Evolutionary conservation across 768 basidiomycete genomes (phyloP), one percentile per base, ranked within the genome.

Genomic region (Xanthoconium purpureum): DNA sequence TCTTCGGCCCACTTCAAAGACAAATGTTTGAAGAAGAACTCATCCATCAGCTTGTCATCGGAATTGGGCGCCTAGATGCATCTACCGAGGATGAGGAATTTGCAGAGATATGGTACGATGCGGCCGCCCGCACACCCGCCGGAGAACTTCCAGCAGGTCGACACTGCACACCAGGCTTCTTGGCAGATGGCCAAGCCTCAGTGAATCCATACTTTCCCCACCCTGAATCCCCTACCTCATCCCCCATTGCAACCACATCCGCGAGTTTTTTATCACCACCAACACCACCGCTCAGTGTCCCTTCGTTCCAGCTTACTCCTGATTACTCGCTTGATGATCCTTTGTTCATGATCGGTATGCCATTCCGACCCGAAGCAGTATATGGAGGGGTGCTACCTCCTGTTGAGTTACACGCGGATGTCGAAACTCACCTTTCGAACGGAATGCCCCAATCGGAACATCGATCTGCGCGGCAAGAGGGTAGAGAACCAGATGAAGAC

Each of bases 1-100:
- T 82, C 1, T 87, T 91, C 68, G 80, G 80, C 6, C 65, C 50
- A 39, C 64, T 72, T 20, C 84, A 91, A 62, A 77, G 88, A 54
- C 74, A 74, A 6, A 72, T 91, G 68, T 84, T 97, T 60, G 86
- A 90, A 65, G 80, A 83, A 33, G 94, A 96, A 73, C 80, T 98
- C 42, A 68, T 96, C 8, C 80, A 89, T 52, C 91, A 92, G 36
- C 86, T 98, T 59, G 86, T 96, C 53, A 86, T 97, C 50, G 94
- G 93, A 32, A 89, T 98, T 78, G 91, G 91, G 10, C 78, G 85
- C 20, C 77, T 98, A 30, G 85, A 85, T 44, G 68, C 63, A 15
- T 59, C 68, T 9, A 42, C 42, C 59, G 60, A 71, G 58, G 64
- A 68, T 5, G 80, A 80, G 61, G 73, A 77, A 24, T 71, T 60